Percentiles rank a stretch among this genome's conserved stretches.
Conservation (phyloP, 805 yeast genomes). For the Blastobotrys muscicola region DNA sequence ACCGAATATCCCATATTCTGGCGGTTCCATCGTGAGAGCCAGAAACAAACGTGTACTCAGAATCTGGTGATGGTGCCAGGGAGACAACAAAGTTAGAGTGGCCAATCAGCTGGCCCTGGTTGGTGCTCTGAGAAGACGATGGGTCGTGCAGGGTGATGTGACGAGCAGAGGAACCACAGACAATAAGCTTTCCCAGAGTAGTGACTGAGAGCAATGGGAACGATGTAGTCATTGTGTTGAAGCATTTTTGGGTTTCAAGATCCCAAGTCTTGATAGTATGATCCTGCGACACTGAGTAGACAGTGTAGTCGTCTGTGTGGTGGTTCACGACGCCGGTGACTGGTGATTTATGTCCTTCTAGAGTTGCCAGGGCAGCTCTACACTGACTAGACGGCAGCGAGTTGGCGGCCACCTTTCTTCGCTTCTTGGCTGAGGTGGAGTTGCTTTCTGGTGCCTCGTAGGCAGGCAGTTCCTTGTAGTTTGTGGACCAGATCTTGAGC, state of each 20-base stretch:
- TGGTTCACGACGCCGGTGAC: constrained; percentile 81
- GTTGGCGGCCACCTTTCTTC: constrained; percentile 71
- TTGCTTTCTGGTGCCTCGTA: constrained; percentile 34
- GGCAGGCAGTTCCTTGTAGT: constrained; percentile 70
- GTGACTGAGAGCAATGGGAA: constrained; percentile 72
- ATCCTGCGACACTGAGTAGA: constrained; percentile 91
- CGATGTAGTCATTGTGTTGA: constrained; percentile 82
- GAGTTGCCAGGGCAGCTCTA: constrained; percentile 68
- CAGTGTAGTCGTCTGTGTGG: constrained; percentile 63
- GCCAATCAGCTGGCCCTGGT: constrained; percentile 68
- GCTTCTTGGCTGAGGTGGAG: constrained; percentile 77
- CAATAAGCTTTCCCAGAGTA: constrained; percentile 64
- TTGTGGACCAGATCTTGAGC: constrained; percentile 84
- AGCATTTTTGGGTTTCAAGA: constrained; percentile 71
- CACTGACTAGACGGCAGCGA: constrained; percentile 63
- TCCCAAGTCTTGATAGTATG: constrained; percentile 97
- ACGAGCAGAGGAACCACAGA: constrained; percentile 96
- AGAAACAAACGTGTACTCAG: constrained; percentile 73
- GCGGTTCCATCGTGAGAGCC: constrained; percentile 97
- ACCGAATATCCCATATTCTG: constrained; percentile 91
- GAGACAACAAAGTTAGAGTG: constrained; percentile 89
- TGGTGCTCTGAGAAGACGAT: constrained; percentile 47
- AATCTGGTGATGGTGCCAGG: constrained; percentile 63
- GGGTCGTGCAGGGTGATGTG: constrained; percentile 94
- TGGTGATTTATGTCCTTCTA: constrained; percentile 78